phyloP scores from a whole-genome alignment of 495 filamentous ascomycete genomes.

The Cairneyella variabilis region DNA sequence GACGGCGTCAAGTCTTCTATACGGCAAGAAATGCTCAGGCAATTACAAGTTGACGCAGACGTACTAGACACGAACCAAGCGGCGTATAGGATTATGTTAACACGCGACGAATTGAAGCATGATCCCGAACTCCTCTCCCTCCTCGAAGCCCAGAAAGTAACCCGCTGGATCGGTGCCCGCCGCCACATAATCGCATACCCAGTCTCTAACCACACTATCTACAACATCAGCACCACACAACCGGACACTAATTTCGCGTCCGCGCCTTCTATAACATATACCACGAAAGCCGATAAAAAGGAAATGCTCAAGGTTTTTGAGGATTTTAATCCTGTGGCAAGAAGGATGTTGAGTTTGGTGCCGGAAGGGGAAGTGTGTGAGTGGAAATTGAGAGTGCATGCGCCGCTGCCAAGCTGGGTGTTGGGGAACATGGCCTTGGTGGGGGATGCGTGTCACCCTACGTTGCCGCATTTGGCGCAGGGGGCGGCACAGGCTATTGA shows the following conservation, averaged over 20 bases:
- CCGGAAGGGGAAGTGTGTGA: constrained; percentile 78
- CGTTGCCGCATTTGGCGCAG: constrained; percentile 66
- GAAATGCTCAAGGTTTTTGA: constrained; percentile 63
- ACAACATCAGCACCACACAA: constrained; percentile 75
- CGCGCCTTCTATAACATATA: constrained; percentile 72
- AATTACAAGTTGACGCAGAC: constrained; percentile 48
- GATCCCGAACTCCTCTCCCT: constrained; percentile 68
- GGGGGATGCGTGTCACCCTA: constrained; percentile 78
- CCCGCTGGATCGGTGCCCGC: constrained; percentile 74
- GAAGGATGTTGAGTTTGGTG: constrained; percentile 71
- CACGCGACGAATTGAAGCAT: constrained; percentile 55
- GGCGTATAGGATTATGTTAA: constrained; percentile 80
- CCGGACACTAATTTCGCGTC: constrained; percentile 70
- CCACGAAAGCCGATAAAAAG: constrained; percentile 64
- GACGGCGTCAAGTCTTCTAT: constrained; percentile 71
- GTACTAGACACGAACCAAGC: constrained; percentile 72
- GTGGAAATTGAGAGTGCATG: constrained; percentile 73
- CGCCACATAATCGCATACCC: constrained; percentile 83
- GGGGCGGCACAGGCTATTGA: constrained; percentile 83
- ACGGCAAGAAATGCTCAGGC: constrained; percentile 57
- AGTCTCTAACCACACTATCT: constrained; percentile 67
- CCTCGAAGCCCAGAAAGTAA: constrained; percentile 61
- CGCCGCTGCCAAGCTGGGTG: constrained; percentile 66
- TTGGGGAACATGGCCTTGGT: constrained; percentile 63
- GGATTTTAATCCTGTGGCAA: constrained; percentile 69